Evolutionary conservation across 805 yeast species (phyloP).

Genomic region (Nakazawaea populi): DNA sequence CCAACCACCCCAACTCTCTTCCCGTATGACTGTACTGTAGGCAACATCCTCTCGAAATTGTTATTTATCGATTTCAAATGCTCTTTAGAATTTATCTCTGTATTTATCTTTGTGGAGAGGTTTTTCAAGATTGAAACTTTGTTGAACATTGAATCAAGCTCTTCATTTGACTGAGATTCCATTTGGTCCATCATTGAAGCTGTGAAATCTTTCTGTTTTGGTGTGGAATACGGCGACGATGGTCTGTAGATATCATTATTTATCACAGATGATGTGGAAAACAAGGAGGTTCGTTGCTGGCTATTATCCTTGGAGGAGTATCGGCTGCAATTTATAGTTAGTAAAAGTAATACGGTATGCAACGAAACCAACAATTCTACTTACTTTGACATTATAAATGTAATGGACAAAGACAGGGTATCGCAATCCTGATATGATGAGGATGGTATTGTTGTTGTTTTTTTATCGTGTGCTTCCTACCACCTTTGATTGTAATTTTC

Average conservation of each 20-base stretch:
- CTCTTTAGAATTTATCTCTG: slow-evolving; percentile 42
- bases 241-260: slow-evolving; percentile 17
- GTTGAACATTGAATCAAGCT: slow-evolving; percentile 45
- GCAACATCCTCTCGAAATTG: slow-evolving; percentile 46
- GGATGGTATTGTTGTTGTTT: not conserved
- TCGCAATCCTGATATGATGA: not conserved
- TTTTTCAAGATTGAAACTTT: slow-evolving; percentile 51
- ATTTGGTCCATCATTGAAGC: slow-evolving; percentile 52
- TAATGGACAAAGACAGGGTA: not conserved
- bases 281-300: slow-evolving; percentile 6
- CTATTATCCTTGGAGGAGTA: slow-evolving; percentile 5
- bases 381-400: slow-evolving; percentile 3
- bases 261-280: slow-evolving; percentile 2
- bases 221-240: slow-evolving; percentile 35
- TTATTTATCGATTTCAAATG: slow-evolving; percentile 27
- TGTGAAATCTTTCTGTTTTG: slow-evolving; percentile 32
- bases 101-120: slow-evolving; percentile 54
- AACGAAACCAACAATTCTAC: not conserved
- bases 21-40: slow-evolving; percentile 59
- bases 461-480: not conserved
- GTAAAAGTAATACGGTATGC: not conserved
- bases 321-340: slow-evolving; percentile 1
- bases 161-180: slow-evolving; percentile 64
- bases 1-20: slow-evolving; percentile 57
- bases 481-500: not conserved